These are phyloP conservation scores for Chloris gayana DNA, from an alignment of 176 grass and related monocot genomes.

Conservation along the genomic window DNA sequence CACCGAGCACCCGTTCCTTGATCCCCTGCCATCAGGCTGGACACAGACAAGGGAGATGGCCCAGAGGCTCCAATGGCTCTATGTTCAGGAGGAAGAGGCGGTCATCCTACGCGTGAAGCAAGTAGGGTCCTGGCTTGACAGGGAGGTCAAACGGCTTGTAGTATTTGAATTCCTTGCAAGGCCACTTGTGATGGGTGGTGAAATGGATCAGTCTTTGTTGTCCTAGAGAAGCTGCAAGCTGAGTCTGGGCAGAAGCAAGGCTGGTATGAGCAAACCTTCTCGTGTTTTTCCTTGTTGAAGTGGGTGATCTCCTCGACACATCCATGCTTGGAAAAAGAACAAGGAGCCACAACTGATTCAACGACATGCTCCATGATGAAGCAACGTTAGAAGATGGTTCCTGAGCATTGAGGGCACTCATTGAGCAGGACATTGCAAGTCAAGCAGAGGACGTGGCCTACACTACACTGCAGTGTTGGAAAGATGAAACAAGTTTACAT, in stretches of 20 bases:
- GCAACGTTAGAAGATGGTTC: slow-evolving; percentile 7
- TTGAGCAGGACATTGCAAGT: not conserved
- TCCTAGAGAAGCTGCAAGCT: not conserved
- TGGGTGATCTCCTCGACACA: not conserved
- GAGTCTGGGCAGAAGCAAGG: slow-evolving; percentile 34
- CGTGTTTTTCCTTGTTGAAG: slow-evolving; percentile 8
- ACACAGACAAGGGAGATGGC: slow-evolving; percentile 15
- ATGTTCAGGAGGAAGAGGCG: slow-evolving; percentile 21
- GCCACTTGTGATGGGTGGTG: slow-evolving; percentile 10
- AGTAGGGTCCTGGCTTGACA: not conserved
- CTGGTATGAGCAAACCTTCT: not conserved
- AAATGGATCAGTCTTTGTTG: not conserved
- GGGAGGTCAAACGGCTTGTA: not conserved
- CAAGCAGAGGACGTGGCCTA: slow-evolving; percentile 28
- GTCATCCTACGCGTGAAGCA: not conserved
- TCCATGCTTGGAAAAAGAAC: slow-evolving; percentile 20
- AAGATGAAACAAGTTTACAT: not conserved
- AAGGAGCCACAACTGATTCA: slow-evolving; percentile 19
- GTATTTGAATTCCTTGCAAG: not conserved
- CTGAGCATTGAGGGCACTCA: not conserved
- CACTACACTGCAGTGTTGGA: slow-evolving; percentile 9
- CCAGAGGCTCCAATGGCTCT: not conserved
- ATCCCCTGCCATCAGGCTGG: not conserved
- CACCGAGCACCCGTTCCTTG: not conserved
- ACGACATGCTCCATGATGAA: slow-evolving; percentile 30